Evolutionary conservation across 352 stramenopile species (phyloP).

Genomic region (Globisporangium orthogonon): DNA sequence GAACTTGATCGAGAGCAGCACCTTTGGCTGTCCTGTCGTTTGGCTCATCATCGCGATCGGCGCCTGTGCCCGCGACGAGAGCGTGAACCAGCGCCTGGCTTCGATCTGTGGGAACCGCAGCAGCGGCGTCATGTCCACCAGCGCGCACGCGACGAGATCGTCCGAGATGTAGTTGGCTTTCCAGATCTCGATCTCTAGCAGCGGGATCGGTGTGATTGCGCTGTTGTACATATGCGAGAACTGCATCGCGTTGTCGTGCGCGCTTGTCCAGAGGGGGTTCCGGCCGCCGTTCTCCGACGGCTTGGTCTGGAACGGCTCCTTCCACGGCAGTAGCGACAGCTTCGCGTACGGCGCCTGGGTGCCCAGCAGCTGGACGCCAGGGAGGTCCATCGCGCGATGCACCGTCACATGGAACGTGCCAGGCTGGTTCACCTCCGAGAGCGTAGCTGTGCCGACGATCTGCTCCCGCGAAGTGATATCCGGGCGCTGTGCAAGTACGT

Average conservation of each 20-base stretch:
- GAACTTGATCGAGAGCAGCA: constrained; percentile 77
- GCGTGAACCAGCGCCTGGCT: constrained; percentile 74
- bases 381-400: constrained; percentile 65
- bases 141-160: constrained; percentile 67
- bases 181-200: constrained; percentile 83
- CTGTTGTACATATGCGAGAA: constrained; percentile 89
- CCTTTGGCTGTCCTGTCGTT: constrained; percentile 44
- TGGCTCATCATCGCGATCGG: constrained; percentile 33
- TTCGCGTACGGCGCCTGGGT: constrained; percentile 68
- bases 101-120: constrained; percentile 67
- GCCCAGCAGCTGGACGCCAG: constrained; percentile 53
- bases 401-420: constrained; percentile 75
- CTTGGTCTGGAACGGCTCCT: constrained; percentile 80
- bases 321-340: constrained; percentile 75
- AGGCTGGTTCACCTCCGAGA: constrained; percentile 54
- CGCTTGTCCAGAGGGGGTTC: constrained; percentile 64
- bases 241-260: constrained; percentile 75
- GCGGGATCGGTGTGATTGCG: constrained; percentile 76
- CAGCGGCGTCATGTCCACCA: constrained; percentile 80
- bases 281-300: constrained; percentile 62
- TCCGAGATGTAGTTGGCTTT: constrained; percentile 81
- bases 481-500: constrained; percentile 51
- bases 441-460: constrained; percentile 38
- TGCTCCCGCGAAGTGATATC: constrained; percentile 50
- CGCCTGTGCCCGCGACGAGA: constrained; percentile 48